Base-by-base conservation (phyloP, 2,329 filamentous ascomycete species). In the Aotearoamyces nothofagi region DNA sequence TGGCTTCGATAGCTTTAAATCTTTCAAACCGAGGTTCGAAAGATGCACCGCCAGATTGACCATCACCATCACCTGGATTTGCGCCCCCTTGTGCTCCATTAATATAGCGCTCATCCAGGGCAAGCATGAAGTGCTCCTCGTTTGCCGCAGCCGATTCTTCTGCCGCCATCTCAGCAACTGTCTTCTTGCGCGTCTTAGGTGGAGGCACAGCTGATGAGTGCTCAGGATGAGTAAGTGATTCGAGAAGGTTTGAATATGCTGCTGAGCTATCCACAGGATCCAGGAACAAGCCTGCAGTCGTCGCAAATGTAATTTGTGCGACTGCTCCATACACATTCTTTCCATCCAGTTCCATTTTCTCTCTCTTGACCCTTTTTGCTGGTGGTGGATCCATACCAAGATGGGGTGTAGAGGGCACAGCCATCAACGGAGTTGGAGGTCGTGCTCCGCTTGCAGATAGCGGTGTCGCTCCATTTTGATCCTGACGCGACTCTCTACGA, bases 61-160 rank as follows among this genome's bases (percentile, higher is more conserved):
- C 76, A 46, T 92, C 84, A 12, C 67, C 71, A 34, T 80, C 77
- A n/a, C 69, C 61, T 19, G 47, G 54, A 31, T 73, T 68, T 17
- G 66, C 65, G 9, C 61, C 55, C 3, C 63, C 63, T 33, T 66
- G 63, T 34, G 71, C 66, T 5, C 65, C 66, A 4, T 67, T 63
- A 9, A 72, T 66, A 34, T 84, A 65, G 5, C 83, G 69, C 43
- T 94, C 87, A 45, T 98, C 90, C 54, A 86, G 72, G 13, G 82
- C 76, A 28, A 96, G 74, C 83, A 98, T 90, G 41, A 83, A 92
- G 26, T 83, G 71, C 53, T 98, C 86, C 39, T 83, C 75, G 34
- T 84, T 81, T 13, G 86, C 87, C 1, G 84, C 83, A 34, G 83
- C 66, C 1, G 90, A 87, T 55, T 98, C 86, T 46, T 98, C 90